Percentiles rank a stretch among this genome's conserved stretches.
Evolutionary conservation across 2,329 filamentous ascomycete species (phyloP).

Genomic region (Penicillium corylophilum): DNA sequence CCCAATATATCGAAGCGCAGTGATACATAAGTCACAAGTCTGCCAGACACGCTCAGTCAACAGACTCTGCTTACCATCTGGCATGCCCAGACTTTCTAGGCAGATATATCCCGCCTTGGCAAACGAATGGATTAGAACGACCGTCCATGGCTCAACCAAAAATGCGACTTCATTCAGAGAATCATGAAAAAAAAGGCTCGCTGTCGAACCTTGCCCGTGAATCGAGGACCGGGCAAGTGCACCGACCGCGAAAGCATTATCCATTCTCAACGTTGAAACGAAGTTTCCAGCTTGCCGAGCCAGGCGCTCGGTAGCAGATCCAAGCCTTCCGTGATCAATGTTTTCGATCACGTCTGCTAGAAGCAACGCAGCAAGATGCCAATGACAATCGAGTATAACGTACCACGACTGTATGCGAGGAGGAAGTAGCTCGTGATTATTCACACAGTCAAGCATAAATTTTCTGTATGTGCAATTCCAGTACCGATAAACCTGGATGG

Average conservation of each 20-base stretch:
- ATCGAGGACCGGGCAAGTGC: constrained; percentile 52
- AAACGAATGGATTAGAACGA: constrained; percentile 55
- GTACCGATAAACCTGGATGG: constrained; percentile 54
- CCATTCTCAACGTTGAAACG: constrained; percentile 42
- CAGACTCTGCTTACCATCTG: neutral
- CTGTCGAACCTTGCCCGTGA: constrained; percentile 25
- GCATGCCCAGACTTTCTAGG: constrained; percentile 30
- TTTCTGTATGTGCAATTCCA: constrained; percentile 55
- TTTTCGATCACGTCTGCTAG: constrained; percentile 55
- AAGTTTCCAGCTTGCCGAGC: constrained; percentile 33
- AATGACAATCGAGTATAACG: constrained; percentile 57
- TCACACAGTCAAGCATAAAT: constrained; percentile 54
- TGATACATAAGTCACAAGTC: constrained; percentile 51
- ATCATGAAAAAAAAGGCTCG: constrained; percentile 47
- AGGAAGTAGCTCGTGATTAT: constrained; percentile 52
- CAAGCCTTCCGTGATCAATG: constrained; percentile 43
- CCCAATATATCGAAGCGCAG: constrained; percentile 55
- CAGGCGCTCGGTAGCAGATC: constrained; percentile 20
- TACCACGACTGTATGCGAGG: constrained; percentile 61
- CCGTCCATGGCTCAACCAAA: constrained; percentile 62
- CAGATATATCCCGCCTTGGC: constrained; percentile 47
- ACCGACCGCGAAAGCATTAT: constrained; percentile 49
- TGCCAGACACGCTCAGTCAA: constrained; percentile 7
- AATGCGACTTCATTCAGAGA: constrained; percentile 56
- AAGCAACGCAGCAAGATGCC: constrained; percentile 57